Evolutionary conservation across 1,139 yeast species (phyloP), one percentile per base, ranked within the genome.

Genomic region (Pichia sp.): DNA sequence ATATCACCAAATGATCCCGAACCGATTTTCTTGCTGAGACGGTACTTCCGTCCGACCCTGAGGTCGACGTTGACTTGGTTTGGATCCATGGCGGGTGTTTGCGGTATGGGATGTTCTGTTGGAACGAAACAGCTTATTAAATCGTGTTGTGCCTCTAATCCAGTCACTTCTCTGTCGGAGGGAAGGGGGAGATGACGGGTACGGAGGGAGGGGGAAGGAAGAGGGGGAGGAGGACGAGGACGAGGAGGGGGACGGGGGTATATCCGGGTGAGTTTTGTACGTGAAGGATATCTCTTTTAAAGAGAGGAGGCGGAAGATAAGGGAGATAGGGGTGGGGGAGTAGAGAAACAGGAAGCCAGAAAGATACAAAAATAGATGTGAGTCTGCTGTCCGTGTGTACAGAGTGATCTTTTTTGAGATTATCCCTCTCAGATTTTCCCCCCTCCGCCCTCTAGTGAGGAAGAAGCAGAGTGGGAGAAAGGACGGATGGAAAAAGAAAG

Each of bases 1-100:
- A 93, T 93, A 69, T 93, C 99, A 59, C 99, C 99, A 71, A 93
- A 93, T 8, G 98, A 92, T 24, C 99, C 99, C 50, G 95, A 85
- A 16, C 99, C 99, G 65, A 93, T 93, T 74, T 93, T 93, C 62
- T 97, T 87, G 50, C 97, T 97, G 66, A 93, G 87, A 58, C 97
- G 83, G 73, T 86, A 93, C 74, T 92, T 93, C 74, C 95, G 89
- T 52, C 98, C 98, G 51, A 93, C 96, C 71, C 97, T 81, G 70
- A 91, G 81, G 20, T 56, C 59, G 45, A 56, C 59, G 41, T 56
- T 56, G n/a, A 56, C 59, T 48, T 56, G 59, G 55, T 56, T 56
- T 40, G 59, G 55, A 49, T 56, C 59, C 59, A 56, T 56, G 34
- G 20, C 16, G 31, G 31, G 29, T 27, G 12, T 31, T 12, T 29